Conservation (phyloP, 164 flowering plant genomes). For the Malania oleifera region DNA sequence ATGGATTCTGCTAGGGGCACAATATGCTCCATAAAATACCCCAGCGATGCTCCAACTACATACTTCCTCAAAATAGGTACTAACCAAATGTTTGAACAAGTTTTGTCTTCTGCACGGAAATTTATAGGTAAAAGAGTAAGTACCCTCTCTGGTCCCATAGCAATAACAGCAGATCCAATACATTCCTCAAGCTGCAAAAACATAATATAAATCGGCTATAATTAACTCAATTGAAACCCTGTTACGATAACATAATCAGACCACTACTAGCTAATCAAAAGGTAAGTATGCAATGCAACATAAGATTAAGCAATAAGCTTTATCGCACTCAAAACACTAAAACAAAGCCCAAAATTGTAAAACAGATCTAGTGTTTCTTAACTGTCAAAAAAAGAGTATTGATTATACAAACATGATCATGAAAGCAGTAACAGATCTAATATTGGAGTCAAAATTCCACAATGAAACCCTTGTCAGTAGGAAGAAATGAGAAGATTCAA, state of each 20-base stretch:
- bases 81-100: conserved; percentile 71
- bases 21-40: conserved; percentile 62
- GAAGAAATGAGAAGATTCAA: not conserved
- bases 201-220: conserved; percentile 6
- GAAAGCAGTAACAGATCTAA: not conserved
- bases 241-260: not conserved
- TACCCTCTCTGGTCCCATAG: conserved; percentile 82
- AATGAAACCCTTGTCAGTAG: not conserved
- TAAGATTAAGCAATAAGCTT: not conserved
- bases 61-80: conserved; percentile 68
- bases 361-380: too few species aligned
- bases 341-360: too few species aligned
- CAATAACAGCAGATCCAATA: conserved; percentile 80
- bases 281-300: not conserved
- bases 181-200: conserved; percentile 61
- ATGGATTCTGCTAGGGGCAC: conserved; percentile 73
- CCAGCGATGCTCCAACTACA: conserved; percentile 66
- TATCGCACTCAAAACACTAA: too few species aligned
- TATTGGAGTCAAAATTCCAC: not conserved
- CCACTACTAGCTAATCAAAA: not conserved
- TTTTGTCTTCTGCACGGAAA: conserved; percentile 35
- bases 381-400: too few species aligned
- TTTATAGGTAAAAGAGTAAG: conserved; percentile 62
- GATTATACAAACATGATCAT: too few species aligned
- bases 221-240: not conserved